Conservation (phyloP, 495 filamentous ascomycete species). For the Daldinia decipiens region DNA sequence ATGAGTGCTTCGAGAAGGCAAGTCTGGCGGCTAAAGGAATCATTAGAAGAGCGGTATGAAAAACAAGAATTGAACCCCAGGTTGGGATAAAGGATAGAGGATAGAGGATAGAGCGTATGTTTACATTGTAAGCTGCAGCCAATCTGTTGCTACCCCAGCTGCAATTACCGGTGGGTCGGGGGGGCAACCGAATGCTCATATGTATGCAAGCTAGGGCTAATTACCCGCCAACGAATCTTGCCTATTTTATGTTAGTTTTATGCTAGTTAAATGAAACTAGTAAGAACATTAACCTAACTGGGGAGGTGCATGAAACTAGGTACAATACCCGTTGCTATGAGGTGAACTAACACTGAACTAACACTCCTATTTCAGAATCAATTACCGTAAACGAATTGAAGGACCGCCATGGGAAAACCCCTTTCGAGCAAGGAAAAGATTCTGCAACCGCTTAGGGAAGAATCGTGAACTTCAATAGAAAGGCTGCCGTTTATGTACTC, state of each 20-base stretch:
- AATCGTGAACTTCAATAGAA: not conserved
- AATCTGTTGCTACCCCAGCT: conserved; percentile 26
- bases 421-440: not conserved
- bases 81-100: not conserved
- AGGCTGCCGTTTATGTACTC: not conserved
- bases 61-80: conserved; percentile 8
- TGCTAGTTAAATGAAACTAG: not conserved
- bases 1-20: conserved; percentile 27
- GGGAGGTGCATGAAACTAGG: conserved; percentile 5
- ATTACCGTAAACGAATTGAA: conserved; percentile 1
- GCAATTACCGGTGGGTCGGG: conserved; percentile 34
- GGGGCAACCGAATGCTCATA: conserved; percentile 29
- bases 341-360: not conserved
- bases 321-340: not conserved
- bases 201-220: conserved; percentile 5
- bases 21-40: not conserved
- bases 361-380: not conserved
- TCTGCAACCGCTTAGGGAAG: not conserved
- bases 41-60: conserved; percentile 8
- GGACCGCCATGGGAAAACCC: not conserved
- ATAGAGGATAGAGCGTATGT: conserved; percentile 16
- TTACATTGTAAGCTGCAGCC: conserved; percentile 22
- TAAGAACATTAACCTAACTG: not conserved
- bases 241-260: not conserved
- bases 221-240: conserved; percentile 8